Conservation (phyloP, 148 eudicot genomes). For the Rhododendron griersonianum region DNA sequence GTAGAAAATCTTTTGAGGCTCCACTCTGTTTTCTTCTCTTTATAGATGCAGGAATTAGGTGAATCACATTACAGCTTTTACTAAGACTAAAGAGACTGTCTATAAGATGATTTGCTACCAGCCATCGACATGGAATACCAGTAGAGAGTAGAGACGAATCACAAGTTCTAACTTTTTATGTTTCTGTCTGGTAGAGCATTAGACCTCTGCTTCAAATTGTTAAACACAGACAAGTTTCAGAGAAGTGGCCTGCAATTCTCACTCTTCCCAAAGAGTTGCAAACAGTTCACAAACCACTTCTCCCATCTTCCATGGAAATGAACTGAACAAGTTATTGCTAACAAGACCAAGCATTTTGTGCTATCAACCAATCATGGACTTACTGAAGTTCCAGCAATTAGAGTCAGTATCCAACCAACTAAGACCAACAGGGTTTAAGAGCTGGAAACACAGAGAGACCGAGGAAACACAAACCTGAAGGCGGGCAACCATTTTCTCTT, state of each 20-base stretch:
- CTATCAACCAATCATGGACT: not conserved
- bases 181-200: not conserved
- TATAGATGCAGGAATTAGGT: not conserved
- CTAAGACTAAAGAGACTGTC: not conserved
- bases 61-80: not conserved
- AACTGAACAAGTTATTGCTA: not conserved
- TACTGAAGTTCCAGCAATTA: not conserved
- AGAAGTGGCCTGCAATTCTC: not conserved
- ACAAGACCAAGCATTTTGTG: not conserved
- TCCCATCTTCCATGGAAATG: not conserved
- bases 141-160: not conserved
- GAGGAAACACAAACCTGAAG: constrained; percentile 63
- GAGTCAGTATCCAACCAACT: not conserved
- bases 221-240: not conserved
- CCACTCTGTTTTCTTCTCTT: not conserved
- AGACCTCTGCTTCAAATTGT: not conserved
- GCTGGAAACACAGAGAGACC: not conserved
- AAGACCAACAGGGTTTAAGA: not conserved
- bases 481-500: constrained; percentile 56
- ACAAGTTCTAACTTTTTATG: not conserved
- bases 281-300: not conserved
- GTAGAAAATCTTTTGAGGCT: not conserved
- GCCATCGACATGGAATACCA: not conserved
- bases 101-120: not conserved
- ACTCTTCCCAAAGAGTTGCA: not conserved